phyloP scores from a whole-genome alignment of 371 early-diverging fungal genomes.

The Catenaria anguillulae region DNA sequence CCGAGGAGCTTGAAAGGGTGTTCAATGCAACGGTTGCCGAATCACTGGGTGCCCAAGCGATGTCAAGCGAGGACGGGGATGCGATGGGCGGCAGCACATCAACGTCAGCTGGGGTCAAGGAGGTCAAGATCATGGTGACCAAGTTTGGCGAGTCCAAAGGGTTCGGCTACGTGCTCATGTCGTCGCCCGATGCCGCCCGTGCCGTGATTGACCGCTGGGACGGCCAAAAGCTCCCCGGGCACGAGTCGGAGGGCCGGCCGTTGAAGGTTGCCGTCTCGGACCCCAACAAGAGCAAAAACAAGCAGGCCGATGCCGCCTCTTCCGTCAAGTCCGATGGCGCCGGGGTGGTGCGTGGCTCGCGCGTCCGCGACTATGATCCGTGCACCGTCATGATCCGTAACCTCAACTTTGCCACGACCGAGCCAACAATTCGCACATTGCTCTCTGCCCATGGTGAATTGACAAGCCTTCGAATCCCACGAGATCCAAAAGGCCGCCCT shows the following conservation, averaged over 20 bases:
- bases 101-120: background rate
- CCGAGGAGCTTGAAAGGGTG: too few relatives aligned
- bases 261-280: background rate
- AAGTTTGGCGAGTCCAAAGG: constrained; percentile 4
- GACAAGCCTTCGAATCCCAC: background rate
- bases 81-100: background rate
- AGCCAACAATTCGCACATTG: background rate
- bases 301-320: too few relatives aligned
- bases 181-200: background rate
- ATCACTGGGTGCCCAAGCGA: background rate
- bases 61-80: background rate
- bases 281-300: background rate
- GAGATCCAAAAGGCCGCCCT: background rate
- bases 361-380: constrained; percentile 7
- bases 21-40: background rate
- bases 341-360: background rate
- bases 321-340: background rate
- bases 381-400: background rate
- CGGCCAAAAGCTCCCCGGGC: background rate
- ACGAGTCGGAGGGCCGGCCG: background rate
- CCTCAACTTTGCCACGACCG: background rate
- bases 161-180: background rate
- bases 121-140: constrained; percentile 2
- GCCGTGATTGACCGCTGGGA: background rate
- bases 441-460: background rate